phyloP scores from a whole-genome alignment of 2,329 filamentous ascomycete genomes.

The Colletotrichum abscissum region DNA sequence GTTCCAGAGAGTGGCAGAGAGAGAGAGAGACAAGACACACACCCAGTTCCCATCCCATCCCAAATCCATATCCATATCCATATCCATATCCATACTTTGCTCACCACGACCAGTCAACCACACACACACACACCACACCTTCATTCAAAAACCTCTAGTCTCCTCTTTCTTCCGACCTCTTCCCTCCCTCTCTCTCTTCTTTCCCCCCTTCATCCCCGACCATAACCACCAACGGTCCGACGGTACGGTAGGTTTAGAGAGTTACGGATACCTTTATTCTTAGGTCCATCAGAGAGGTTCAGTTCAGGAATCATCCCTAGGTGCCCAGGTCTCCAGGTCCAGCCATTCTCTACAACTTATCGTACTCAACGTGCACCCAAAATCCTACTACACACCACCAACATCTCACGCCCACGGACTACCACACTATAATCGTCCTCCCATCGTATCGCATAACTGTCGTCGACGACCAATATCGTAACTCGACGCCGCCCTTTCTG shows the following conservation, averaged over 20 bases:
- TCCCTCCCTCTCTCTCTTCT: constrained; percentile 39
- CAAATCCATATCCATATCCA: constrained; percentile 21
- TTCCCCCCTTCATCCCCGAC: constrained; percentile 45
- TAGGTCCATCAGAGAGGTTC: constrained; percentile 12
- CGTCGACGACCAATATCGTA: not conserved
- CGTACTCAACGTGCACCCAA: constrained; percentile 15
- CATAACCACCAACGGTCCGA: constrained; percentile 30
- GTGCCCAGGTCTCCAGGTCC: constrained; percentile 13
- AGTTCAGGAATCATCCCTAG: constrained; percentile 7
- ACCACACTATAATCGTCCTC: not conserved
- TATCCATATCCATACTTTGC: constrained; percentile 19
- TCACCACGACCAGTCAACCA: constrained; percentile 38
- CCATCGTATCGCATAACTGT: not conserved
- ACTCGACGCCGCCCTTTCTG: constrained; percentile 13
- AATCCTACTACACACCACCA: not conserved
- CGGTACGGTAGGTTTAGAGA: constrained; percentile 34
- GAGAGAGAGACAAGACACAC: not conserved
- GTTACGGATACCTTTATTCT: constrained; percentile 20
- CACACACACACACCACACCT: constrained; percentile 19
- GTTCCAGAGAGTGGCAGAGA: too few relatives aligned
- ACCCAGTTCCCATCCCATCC: constrained; percentile 9
- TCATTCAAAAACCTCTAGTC: constrained; percentile 54
- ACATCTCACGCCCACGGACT: not conserved
- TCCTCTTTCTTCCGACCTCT: constrained; percentile 34
- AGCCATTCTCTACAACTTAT: constrained; percentile 28